These are phyloP conservation scores for Dactylellina haptotyla DNA, from an alignment of 2,329 filamentous ascomycete species.

Conservation along the genomic window DNA sequence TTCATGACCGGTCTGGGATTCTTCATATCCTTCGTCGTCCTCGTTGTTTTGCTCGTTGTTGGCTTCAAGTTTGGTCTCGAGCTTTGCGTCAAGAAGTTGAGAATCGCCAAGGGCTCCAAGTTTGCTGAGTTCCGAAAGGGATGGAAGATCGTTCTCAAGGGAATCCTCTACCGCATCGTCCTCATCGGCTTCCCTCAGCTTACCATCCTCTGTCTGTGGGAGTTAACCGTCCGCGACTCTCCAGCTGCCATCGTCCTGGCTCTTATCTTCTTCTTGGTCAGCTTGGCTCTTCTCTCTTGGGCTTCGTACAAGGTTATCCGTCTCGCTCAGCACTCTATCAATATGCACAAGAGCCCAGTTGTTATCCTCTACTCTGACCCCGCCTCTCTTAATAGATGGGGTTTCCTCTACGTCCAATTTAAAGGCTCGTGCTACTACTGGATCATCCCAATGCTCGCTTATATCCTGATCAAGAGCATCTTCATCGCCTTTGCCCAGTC, in stretches of 20 bases:
- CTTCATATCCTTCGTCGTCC: conserved; percentile 82
- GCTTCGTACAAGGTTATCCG: conserved; percentile 88
- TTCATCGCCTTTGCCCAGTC: conserved; percentile 85
- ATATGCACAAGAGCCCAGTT: conserved; percentile 93
- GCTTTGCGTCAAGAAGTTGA: conserved; percentile 75
- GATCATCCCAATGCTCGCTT: conserved; percentile 80
- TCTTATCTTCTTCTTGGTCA: conserved; percentile 85
- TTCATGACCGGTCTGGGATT: conserved; percentile 92
- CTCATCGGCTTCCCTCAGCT: conserved; percentile 93
- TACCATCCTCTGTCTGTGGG: conserved; percentile 89
- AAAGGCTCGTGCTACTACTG: conserved; percentile 96
- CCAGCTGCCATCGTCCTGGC: conserved; percentile 85
- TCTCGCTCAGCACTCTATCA: conserved; percentile 85
- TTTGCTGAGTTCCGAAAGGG: conserved; percentile 94
- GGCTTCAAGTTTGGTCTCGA: conserved; percentile 86
- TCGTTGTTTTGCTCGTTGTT: conserved; percentile 77
- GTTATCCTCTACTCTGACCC: conserved; percentile 98
- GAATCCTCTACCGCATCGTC: conserved; percentile 88
- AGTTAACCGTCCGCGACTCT: conserved; percentile 86
- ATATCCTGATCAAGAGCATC: conserved; percentile 86
- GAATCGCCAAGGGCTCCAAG: conserved; percentile 79
- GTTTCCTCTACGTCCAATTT: conserved; percentile 97
- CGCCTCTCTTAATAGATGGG: conserved; percentile 95
- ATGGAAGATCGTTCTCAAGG: conserved; percentile 91
- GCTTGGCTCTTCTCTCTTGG: conserved; percentile 81